Evolutionary conservation across 2,329 filamentous ascomycete species (phyloP), one percentile per base, ranked within the genome.

Genomic region (Aspergillus eucalypticola): DNA sequence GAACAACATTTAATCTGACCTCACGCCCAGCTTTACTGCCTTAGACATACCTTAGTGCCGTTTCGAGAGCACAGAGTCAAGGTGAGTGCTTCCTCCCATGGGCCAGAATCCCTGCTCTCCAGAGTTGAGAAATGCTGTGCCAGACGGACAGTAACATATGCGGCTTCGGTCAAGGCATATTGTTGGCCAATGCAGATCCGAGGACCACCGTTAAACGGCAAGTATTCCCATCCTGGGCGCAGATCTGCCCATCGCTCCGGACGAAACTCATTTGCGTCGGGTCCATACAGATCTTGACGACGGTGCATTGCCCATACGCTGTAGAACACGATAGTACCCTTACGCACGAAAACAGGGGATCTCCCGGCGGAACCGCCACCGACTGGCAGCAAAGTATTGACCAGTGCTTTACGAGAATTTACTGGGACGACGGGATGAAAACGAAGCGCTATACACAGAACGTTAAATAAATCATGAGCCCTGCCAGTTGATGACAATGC

Each of bases 261-360:
- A 39, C 72, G 72, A 69, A 79, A 84, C 19, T 75, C 75, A 1
- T 79, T 67, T 5, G 77, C 78, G 52, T 83, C 80, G 3, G 67
- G 44, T 0, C 79, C 80, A 55, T 72, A 83, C 56, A 77, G 69
- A 54, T 82, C 79, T n/a, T 70, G 68, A 10, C 88, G 84, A 1
- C 90, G 85, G 69, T 94, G 90, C 89, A 94, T 90, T 5, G 85
- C 75, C 54, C 90, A 83, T 0, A 89, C 81, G 49, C 81, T 86
- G 79, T 91, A 94, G 49, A 75, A 81, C 60, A 93, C 78, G 13
- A 83, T 76, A 0, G 85, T 85, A 67, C 87, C 85, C 71, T 90
- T 88, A 53, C 84, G 82, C 3, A 91, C 78, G 56, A 86, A 83
- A 1, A 93, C 69, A 0, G 89, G 89, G 32, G 82, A 77, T 2